These are phyloP conservation scores for Letharia columbiana DNA, from an alignment of 495 filamentous ascomycete genomes.

Conservation along the genomic window DNA sequence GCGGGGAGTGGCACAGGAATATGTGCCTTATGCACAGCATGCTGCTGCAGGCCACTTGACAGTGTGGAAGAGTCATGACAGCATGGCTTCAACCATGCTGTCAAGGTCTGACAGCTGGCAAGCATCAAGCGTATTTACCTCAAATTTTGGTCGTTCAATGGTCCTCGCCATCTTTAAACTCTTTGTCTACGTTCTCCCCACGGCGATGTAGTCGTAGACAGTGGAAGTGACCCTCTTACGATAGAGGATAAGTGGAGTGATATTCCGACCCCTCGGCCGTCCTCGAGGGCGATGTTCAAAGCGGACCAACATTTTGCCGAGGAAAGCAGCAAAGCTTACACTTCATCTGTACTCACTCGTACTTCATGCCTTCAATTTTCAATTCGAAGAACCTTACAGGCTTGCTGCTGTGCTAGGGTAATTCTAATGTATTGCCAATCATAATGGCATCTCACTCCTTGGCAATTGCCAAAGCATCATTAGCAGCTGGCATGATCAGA, in stretches of 20 bases:
- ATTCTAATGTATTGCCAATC: background rate
- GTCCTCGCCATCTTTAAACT: background rate
- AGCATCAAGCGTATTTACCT: background rate
- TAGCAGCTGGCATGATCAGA: constrained; percentile 65
- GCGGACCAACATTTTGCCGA: background rate
- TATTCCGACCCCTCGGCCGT: too few relatives aligned
- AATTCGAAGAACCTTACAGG: background rate
- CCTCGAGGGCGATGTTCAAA: background rate
- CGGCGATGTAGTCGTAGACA: background rate
- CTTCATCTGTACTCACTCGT: too few relatives aligned
- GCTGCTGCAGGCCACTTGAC: background rate
- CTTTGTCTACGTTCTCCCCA: background rate
- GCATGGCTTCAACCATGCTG: background rate
- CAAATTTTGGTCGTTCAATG: background rate
- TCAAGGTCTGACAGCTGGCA: background rate
- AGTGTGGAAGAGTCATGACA: background rate
- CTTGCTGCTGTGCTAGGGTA: background rate
- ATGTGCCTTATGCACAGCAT: background rate
- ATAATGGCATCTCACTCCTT: constrained; percentile 66
- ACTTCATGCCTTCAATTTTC: too few relatives aligned
- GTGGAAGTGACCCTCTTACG: background rate
- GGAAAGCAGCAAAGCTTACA: background rate
- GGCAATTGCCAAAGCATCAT: constrained; percentile 72
- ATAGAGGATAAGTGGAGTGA: too few relatives aligned
- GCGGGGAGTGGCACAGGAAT: background rate